Percentiles rank a stretch among this genome's conserved stretches.
These are phyloP conservation scores for Starmera quercuum DNA, from an alignment of 805 yeast species.

Conservation along the genomic window DNA sequence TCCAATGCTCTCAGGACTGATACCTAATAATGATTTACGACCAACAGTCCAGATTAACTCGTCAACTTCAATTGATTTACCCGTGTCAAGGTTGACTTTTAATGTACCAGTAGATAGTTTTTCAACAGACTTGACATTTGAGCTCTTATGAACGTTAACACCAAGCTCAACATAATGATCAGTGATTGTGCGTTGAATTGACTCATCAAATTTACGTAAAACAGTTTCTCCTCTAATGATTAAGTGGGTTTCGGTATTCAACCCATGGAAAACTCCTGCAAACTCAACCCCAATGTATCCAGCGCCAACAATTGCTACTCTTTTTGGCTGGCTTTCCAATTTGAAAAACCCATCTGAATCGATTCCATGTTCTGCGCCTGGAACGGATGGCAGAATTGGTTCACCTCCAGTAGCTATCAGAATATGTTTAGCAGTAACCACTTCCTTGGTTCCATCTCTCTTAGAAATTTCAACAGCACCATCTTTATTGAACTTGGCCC, in stretches of 20 bases:
- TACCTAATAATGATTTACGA: conserved; percentile 65
- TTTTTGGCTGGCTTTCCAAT: conserved; percentile 75
- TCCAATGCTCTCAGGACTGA: conserved; percentile 74
- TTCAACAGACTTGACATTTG: conserved; percentile 42
- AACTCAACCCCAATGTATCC: conserved; percentile 97
- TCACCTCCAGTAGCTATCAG: conserved; percentile 92
- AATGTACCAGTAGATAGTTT: conserved; percentile 41
- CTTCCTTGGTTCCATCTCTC: conserved; percentile 49
- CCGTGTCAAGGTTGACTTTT: conserved; percentile 35
- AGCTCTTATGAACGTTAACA: conserved; percentile 65
- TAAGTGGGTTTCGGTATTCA: conserved; percentile 81
- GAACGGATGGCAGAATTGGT: conserved; percentile 65
- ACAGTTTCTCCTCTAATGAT: conserved; percentile 89
- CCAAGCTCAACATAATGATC: conserved; percentile 78
- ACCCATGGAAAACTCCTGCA: conserved; percentile 86
- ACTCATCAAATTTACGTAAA: conserved; percentile 77
- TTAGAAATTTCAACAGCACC: conserved; percentile 76
- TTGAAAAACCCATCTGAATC: conserved; percentile 89
- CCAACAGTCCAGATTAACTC: conserved; percentile 91
- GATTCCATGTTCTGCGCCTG: conserved; percentile 78
- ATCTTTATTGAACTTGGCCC: conserved; percentile 65
- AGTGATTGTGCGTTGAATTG: conserved; percentile 73
- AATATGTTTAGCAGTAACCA: conserved; percentile 72
- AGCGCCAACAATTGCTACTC: conserved; percentile 93
- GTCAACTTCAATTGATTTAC: conserved; percentile 55